Evolutionary conservation across 2,329 filamentous ascomycete genomes (phyloP).

Genomic region (Penicillium sp.): DNA sequence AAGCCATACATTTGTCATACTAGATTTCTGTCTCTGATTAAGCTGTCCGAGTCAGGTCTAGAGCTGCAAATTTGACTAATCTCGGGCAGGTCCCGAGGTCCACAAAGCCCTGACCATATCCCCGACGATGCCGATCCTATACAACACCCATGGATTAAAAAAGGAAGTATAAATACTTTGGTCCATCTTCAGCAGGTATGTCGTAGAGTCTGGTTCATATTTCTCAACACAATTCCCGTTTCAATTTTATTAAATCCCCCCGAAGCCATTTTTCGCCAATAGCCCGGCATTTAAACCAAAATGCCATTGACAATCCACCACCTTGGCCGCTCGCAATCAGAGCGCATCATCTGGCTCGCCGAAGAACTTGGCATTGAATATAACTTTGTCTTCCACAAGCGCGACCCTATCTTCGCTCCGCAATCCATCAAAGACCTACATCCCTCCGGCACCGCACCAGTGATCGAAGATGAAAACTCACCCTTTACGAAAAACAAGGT

Average conservation of each 20-base stretch:
- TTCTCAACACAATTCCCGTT: neutral
- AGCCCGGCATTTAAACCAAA: neutral
- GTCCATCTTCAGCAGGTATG: neutral
- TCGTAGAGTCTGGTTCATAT: neutral
- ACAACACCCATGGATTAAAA: no score
- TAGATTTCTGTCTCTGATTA: no score
- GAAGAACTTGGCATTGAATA: slow-evolving; percentile 24
- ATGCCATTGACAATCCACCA: slow-evolving; percentile 25
- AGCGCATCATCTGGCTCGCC: slow-evolving; percentile 27
- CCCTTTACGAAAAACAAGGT: slow-evolving; percentile 17
- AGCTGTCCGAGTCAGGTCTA: neutral
- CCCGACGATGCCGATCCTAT: neutral
- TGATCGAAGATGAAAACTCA: slow-evolving; percentile 23
- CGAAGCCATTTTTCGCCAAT: neutral
- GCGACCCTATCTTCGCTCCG: slow-evolving; percentile 20
- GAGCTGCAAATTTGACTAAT: slow-evolving; percentile 11
- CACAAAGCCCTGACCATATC: neutral
- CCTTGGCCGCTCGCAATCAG: slow-evolving; percentile 22
- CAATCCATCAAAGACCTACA: slow-evolving; percentile 23
- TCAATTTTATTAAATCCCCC: no score
- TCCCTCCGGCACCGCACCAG: slow-evolving; percentile 20
- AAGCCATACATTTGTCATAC: no score
- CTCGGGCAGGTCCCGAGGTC: neutral
- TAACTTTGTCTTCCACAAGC: slow-evolving; percentile 20
- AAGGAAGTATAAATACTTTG: neutral